phyloP scores from a whole-genome alignment of 139 green algal species.

The Asterochloris sp. region DNA sequence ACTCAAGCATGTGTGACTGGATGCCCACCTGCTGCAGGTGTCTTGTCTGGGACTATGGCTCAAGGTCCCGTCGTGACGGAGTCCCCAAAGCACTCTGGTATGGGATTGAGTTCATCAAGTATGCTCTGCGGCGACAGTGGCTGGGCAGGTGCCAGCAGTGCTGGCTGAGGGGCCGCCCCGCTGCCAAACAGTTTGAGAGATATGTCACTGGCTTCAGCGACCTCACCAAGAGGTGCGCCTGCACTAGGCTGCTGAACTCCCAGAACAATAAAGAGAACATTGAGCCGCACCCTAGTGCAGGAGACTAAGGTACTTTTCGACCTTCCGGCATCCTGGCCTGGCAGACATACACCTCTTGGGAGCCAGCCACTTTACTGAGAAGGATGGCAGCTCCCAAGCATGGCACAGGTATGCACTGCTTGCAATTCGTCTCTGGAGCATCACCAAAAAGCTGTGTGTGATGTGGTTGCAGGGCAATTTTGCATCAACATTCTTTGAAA shows the following conservation, averaged over 20 bases:
- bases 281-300: neutral
- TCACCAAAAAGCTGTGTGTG: neutral
- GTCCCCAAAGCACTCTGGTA: slow-evolving; percentile 67
- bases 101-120: neutral
- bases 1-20: too few relatives aligned
- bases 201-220: neutral
- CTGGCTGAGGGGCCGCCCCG: slow-evolving; percentile 9
- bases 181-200: neutral
- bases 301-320: slow-evolving; percentile 23
- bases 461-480: neutral
- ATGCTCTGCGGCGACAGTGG: neutral
- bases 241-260: neutral
- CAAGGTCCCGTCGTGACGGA: slow-evolving; percentile 46
- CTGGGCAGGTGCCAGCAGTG: slow-evolving; percentile 18
- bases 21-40: slow-evolving; percentile 33
- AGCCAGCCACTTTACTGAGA: neutral
- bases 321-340: slow-evolving; percentile 19
- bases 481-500: neutral
- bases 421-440: neutral
- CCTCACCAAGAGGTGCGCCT: too few relatives aligned
- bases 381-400: slow-evolving; percentile 3
- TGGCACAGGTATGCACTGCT: neutral
- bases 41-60: slow-evolving; percentile 55
- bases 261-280: neutral
- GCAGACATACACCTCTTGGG: slow-evolving; percentile 11